phyloP scores from a whole-genome alignment of 345 rosid species.

The Kernera saxatilis region DNA sequence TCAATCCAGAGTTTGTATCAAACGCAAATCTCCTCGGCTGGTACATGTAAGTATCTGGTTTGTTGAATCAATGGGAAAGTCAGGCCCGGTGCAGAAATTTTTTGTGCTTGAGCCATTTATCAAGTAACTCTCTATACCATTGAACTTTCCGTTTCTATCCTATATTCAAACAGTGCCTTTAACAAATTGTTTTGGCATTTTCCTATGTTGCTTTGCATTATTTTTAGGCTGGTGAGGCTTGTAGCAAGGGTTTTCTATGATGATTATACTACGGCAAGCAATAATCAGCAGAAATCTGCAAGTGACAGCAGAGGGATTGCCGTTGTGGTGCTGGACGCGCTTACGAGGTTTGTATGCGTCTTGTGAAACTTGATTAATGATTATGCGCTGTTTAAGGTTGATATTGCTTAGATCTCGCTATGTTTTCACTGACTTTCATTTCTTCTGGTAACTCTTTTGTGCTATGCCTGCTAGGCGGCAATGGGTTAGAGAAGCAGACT shows the following conservation, averaged over 20 bases:
- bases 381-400: neutral
- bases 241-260: constrained; percentile 82
- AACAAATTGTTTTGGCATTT: neutral
- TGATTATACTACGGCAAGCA: constrained; percentile 61
- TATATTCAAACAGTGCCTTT: neutral
- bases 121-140: constrained; percentile 15
- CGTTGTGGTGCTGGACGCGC: constrained; percentile 77
- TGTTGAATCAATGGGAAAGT: constrained; percentile 17
- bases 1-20: neutral
- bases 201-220: neutral
- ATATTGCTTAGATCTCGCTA: neutral
- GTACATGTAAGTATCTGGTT: neutral
- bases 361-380: constrained; percentile 11
- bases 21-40: neutral
- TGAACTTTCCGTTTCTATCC: neutral
- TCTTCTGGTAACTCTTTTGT: neutral
- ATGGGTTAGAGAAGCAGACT: constrained; percentile 96
- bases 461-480: constrained; percentile 47
- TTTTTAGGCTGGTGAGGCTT: constrained; percentile 66
- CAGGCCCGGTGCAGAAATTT: constrained; percentile 9
- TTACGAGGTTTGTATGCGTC: constrained; percentile 46
- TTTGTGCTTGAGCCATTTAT: constrained; percentile 31
- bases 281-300: constrained; percentile 69
- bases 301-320: constrained; percentile 76
- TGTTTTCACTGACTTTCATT: neutral